Conservation (phyloP, 2,329 filamentous ascomycete genomes). For the Botrytis galanthina region DNA sequence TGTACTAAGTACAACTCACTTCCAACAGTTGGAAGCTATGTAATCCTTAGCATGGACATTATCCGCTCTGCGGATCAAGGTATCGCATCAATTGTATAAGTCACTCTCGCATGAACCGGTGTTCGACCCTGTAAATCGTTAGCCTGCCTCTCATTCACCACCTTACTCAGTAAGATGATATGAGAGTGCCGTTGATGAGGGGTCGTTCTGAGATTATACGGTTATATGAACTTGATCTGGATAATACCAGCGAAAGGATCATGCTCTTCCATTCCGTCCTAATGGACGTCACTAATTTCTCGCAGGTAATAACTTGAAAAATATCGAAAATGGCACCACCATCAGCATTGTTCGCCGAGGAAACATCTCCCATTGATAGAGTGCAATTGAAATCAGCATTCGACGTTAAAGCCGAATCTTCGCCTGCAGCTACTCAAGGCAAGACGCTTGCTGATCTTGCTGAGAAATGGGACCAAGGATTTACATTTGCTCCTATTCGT, state of each 20-base stretch:
- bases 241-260: conserved; percentile 99
- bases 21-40: conserved; percentile 32
- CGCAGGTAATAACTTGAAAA: conserved; percentile 41
- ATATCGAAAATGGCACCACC: conserved; percentile 71
- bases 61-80: conserved; percentile 39
- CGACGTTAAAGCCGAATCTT: conserved; percentile 49
- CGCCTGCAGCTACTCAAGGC: conserved; percentile 44
- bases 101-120: conserved; percentile 62
- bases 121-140: conserved; percentile 47
- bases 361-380: conserved; percentile 37
- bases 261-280: conserved; percentile 60
- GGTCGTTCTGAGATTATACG: conserved; percentile 82
- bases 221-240: conserved; percentile 88
- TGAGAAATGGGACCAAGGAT: conserved; percentile 70
- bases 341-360: conserved; percentile 59
- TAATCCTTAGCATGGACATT: conserved; percentile 36
- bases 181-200: conserved; percentile 31
- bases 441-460: conserved; percentile 60
- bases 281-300: conserved; percentile 42
- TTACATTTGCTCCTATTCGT: conserved; percentile 82
- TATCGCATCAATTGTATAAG: conserved; percentile 41
- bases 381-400: conserved; percentile 44
- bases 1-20: conserved; percentile 31
- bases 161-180: conserved; percentile 31
- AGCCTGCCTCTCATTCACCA: conserved; percentile 36